Base-by-base conservation (phyloP, 495 filamentous ascomycete genomes). In the Penicillium ochrochloron region DNA sequence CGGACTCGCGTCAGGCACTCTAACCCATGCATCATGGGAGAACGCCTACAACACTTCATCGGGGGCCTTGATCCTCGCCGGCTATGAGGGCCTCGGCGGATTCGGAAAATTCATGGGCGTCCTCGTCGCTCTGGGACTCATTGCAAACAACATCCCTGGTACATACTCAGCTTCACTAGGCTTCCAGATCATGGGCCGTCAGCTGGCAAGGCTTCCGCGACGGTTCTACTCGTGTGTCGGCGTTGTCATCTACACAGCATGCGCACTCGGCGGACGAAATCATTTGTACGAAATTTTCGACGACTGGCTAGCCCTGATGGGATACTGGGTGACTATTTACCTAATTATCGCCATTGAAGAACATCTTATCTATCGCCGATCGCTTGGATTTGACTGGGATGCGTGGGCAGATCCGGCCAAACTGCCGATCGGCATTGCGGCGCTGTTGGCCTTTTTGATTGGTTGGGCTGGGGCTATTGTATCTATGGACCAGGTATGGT, bases 61-160 rank as follows among this genome's bases (percentile, higher is more conserved):
- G 8, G 90, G 90, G 2, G 84, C 86, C 0, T 79, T 92, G 7
- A 82, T 92, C 17, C 78, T 88, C 0, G 83, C 83, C 35, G 85
- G 81, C 12, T 90, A 79, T 62, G 71, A 68, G 3, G 78, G 80
- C 5, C 79, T 92, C 0, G 84, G 84, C 19, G 75, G 75, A 0
- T 90, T 91, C 62, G 89, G 89, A 4, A 85, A 84, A 64, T 86
- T 91, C 76, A 85, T 85, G 68, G 79, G 82, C 5, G 85, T 90
- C 2, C 64, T 92, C 5, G 77, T 89, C 23, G 84, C 88, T 0
- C 72, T 92, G 5, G 88, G 89, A 1, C 71, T 89, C 2, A 83
- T 91, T 50, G 80, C 86, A 3, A 92, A 92, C 68, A 84, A 85
- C 44, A 82, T 91, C 48, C 81, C 81, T 0, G 83, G 87, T 0